phyloP scores from a whole-genome alignment of 2,329 filamentous ascomycete species.

The Elsinoe arachidis region DNA sequence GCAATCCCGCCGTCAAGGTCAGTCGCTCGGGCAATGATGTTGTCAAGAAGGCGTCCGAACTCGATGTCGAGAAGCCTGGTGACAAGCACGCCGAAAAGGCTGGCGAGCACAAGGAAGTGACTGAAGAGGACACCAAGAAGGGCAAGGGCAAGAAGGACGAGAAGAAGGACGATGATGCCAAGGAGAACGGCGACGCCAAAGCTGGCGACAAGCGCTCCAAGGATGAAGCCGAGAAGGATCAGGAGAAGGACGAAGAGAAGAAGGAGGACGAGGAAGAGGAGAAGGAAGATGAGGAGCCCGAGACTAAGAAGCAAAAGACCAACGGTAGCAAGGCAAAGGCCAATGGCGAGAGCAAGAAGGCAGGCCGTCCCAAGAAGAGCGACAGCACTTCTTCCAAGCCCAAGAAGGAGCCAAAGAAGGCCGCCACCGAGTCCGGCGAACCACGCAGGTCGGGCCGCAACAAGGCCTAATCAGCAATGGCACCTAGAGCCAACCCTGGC shows the following conservation, averaged over 20 bases:
- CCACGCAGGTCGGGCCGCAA: conserved; percentile 40
- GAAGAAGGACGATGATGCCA: conserved; percentile 19
- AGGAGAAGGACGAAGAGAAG: conserved; percentile 22
- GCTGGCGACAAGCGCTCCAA: conserved; percentile 19
- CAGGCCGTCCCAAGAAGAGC: conserved; percentile 35
- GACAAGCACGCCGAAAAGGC: conserved; percentile 26
- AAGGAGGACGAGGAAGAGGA: conserved; percentile 23
- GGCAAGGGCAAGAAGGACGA: conserved; percentile 16
- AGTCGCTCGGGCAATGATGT: conserved; percentile 54
- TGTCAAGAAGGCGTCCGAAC: conserved; percentile 53
- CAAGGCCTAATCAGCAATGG: conserved; percentile 14
- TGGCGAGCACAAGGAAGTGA: conserved; percentile 20
- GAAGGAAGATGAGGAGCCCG: conserved; percentile 22
- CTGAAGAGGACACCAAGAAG: conserved; percentile 17
- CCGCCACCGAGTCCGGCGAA: conserved; percentile 41
- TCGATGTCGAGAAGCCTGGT: conserved; percentile 46
- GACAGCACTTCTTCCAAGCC: conserved; percentile 26
- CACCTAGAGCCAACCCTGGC: neutral
- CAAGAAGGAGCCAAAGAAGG: conserved; percentile 41
- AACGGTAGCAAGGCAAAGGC: conserved; percentile 30
- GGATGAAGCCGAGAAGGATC: conserved; percentile 16
- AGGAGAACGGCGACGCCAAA: conserved; percentile 20
- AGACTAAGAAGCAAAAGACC: conserved; percentile 26
- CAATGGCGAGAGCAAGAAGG: conserved; percentile 31
- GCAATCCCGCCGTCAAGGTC: conserved; percentile 54